Percentiles rank a stretch among this genome's conserved stretches.
phyloP scores from a whole-genome alignment of 2,329 filamentous ascomycete species.

The Cephalotrichum gorgonifer region DNA sequence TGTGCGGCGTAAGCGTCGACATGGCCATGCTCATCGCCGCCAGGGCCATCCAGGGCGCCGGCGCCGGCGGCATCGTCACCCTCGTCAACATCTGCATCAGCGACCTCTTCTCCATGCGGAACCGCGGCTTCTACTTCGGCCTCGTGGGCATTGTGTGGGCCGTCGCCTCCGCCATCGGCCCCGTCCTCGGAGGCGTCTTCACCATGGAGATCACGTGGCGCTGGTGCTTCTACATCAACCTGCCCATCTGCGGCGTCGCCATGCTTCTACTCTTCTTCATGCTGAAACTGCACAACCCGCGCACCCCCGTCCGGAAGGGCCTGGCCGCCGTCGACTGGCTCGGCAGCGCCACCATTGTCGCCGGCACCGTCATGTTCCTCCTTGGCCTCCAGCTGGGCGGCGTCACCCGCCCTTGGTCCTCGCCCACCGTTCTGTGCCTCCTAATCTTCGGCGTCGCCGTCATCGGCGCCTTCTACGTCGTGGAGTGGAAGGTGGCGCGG shows the following conservation, averaged over 20 bases:
- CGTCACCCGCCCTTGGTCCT: conserved; percentile 63
- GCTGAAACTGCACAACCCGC: conserved; percentile 58
- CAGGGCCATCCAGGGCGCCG: conserved; percentile 45
- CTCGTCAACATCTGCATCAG: conserved; percentile 49
- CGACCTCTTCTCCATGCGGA: conserved; percentile 42
- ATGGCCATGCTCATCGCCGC: conserved; percentile 44
- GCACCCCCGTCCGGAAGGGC: conserved; percentile 50
- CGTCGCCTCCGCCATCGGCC: conserved; percentile 53
- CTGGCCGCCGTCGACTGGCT: conserved; percentile 53
- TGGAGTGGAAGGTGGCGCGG: conserved; percentile 62
- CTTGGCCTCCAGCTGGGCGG: conserved; percentile 81
- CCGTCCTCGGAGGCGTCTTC: conserved; percentile 59
- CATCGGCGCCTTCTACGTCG: conserved; percentile 55
- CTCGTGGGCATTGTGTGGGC: conserved; percentile 51
- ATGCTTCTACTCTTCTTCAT: conserved; percentile 46
- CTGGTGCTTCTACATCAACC: conserved; percentile 62
- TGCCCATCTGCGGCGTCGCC: conserved; percentile 34
- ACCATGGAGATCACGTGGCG: conserved; percentile 55
- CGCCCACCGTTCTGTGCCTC: conserved; percentile 64
- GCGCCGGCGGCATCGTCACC: conserved; percentile 47
- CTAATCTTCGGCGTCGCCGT: conserved; percentile 61
- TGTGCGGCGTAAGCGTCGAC: conserved; percentile 38
- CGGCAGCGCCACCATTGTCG: conserved; percentile 51
- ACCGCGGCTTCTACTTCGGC: conserved; percentile 41
- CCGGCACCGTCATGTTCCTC: conserved; percentile 75